These are phyloP conservation scores for Warburgia ugandensis DNA, from an alignment of 164 flowering plant genomes.

Conservation along the genomic window DNA sequence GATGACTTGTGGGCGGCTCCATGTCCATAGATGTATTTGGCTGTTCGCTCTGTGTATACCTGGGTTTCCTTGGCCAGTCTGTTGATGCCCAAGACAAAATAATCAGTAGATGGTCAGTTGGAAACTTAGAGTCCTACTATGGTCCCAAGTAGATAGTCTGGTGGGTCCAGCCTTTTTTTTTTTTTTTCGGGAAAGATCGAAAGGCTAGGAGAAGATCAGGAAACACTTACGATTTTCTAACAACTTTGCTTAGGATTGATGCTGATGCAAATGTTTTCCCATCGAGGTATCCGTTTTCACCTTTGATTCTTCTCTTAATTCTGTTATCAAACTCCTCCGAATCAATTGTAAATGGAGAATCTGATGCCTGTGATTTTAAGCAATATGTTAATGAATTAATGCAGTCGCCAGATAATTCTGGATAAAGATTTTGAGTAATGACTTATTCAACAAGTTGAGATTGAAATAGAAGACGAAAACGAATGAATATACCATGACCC, in stretches of 20 bases:
- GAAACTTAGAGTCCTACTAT: no score
- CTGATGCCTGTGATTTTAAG: no score
- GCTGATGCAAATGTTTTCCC: slow-evolving; percentile 69
- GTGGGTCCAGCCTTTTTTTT: no score
- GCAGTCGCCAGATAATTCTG: no score
- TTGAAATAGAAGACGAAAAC: no score
- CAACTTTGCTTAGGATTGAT: slow-evolving; percentile 75
- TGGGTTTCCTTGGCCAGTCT: slow-evolving; percentile 80
- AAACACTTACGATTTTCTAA: slow-evolving; percentile 56
- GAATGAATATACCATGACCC: slow-evolving; percentile 71
- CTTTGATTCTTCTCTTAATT: slow-evolving; percentile 61
- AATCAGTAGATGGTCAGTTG: no score
- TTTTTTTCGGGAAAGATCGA: no score
- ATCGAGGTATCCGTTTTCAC: slow-evolving; percentile 72
- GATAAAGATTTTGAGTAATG: no score
- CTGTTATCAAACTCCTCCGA: slow-evolving; percentile 63
- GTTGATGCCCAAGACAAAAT: slow-evolving; percentile 3
- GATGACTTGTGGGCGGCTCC: slow-evolving; percentile 37
- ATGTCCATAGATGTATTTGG: slow-evolving; percentile 85
- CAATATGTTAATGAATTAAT: no score
- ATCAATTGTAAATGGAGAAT: slow-evolving; percentile 48
- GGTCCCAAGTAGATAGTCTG: neutral
- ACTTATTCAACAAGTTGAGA: no score
- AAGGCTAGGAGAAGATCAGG: no score
- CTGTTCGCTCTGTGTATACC: slow-evolving; percentile 77